These are phyloP conservation scores for Malus hybrid DNA, from an alignment of 331 rosid genomes.

Conservation along the genomic window DNA sequence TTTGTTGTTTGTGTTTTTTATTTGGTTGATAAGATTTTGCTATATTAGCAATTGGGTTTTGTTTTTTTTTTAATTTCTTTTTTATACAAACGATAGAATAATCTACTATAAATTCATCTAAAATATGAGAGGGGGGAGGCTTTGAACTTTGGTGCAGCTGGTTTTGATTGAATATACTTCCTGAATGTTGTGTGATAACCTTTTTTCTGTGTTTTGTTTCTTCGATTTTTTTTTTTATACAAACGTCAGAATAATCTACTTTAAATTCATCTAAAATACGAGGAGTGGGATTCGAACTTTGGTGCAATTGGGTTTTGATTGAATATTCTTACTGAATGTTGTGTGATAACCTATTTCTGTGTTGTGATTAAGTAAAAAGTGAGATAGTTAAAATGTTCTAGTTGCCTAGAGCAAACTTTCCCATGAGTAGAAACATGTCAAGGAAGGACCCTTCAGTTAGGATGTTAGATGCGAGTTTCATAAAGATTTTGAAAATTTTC, in stretches of 20 bases:
- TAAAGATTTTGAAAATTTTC: slow-evolving; percentile 77
- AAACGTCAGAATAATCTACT: no score
- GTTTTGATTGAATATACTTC: not conserved
- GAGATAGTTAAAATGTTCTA: slow-evolving; percentile 74
- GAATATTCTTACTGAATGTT: not conserved
- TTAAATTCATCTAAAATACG: no score
- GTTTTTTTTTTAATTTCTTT: no score
- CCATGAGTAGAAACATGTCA: slow-evolving; percentile 20
- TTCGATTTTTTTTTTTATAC: no score
- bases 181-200: slow-evolving; percentile 2
- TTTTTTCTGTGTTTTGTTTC: slow-evolving; percentile 15
- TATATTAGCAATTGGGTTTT: not conserved
- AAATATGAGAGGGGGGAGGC: no score
- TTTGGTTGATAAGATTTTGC: not conserved
- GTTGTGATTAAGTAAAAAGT: slow-evolving; percentile 52
- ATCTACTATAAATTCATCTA: no score
- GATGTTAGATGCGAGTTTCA: slow-evolving; percentile 75
- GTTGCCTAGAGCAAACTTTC: slow-evolving; percentile 31
- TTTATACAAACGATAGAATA: no score
- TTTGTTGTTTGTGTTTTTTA: not conserved
- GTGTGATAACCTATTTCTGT: slow-evolving; percentile 14
- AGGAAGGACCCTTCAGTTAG: slow-evolving; percentile 61
- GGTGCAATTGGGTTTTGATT: not conserved
- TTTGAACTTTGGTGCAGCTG: no score
- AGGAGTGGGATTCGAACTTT: no score